Evolutionary conservation across 306 rosid genomes (phyloP), one percentile per base, ranked within the genome.

Genomic region (Echinosophora koreensis): DNA sequence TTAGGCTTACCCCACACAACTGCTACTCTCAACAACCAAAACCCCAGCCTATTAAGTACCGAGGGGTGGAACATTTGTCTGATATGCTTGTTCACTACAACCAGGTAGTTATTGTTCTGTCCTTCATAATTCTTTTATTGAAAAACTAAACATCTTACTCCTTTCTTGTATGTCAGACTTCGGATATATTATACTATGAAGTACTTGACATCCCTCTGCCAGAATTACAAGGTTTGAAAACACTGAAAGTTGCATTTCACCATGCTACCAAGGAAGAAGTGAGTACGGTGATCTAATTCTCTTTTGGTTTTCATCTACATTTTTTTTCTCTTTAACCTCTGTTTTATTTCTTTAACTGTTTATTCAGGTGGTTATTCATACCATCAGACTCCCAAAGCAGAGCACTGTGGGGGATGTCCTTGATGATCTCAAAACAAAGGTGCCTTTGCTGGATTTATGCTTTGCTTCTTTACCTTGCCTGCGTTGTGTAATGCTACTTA

Each of bases 21-120:
- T 93, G 95, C 79, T 93, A 93, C 84, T 93, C 98, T 68, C 98
- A 93, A 64, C 97, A 91, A 82, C 98, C 98, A 34, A 93, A 89
- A 76, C 98, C 97, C 15, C 98, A 93, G 77, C 92, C 98, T 57
- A 89, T 93, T 13, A 89, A 93, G 80, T 93, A 89, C 67, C 88
- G 97, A 11, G 98, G 97, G 64, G 90, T 87, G 72, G 98, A 93
- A 0, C 91, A 78, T 83, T 88, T 93, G 78, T 89, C 93, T 70
- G 97, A 93, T 83, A 93, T 93, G 97, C 86, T 91, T 71, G 91
- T 91, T 69, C 97, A 93, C 86, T 93, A 93, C 84, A 93, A 89
- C 82, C 98, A 93, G 88, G 98, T 93, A 81, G 74, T 68, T 60
- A 69, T 86, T 5, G 30, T 79, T 17, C 55, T 50, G 39, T 62